Conservation (phyloP, 2,329 filamentous ascomycete genomes). For the Sporothrix brasiliensis region DNA sequence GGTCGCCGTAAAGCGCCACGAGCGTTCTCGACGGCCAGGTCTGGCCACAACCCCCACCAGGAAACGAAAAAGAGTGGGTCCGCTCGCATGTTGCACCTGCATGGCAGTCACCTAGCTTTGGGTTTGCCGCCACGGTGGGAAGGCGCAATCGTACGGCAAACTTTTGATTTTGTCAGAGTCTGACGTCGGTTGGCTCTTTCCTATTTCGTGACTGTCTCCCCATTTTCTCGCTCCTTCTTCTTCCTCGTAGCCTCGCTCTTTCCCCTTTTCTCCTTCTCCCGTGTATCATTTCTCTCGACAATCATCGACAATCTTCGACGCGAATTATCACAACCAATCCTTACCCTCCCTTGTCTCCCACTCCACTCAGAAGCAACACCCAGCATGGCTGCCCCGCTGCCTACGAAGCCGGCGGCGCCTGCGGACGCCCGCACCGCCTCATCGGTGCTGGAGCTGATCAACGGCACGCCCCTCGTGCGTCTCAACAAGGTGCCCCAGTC, state of each 20-base stretch:
- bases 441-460: slow-evolving; percentile 70
- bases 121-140: slow-evolving; percentile 14
- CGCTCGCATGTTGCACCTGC: background rate
- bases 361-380: background rate
- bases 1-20: background rate
- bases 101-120: slow-evolving; percentile 19
- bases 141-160: slow-evolving; percentile 28
- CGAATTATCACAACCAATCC: background rate
- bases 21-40: background rate
- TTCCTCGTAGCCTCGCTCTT: background rate
- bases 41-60: slow-evolving; percentile 11
- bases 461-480: slow-evolving; percentile 91
- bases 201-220: slow-evolving; percentile 1
- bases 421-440: slow-evolving; percentile 14
- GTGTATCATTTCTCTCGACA: background rate
- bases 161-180: background rate
- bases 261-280: background rate
- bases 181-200: slow-evolving; percentile 10
- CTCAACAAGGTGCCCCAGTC: slow-evolving; percentile 92
- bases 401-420: background rate
- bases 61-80: slow-evolving; percentile 25
- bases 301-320: background rate
- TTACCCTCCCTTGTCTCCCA: too few relatives aligned
- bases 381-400: slow-evolving; percentile 29
- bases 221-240: background rate